These are phyloP conservation scores for Monascus purpureus DNA, from an alignment of 495 filamentous ascomycete genomes.

Conservation along the genomic window DNA sequence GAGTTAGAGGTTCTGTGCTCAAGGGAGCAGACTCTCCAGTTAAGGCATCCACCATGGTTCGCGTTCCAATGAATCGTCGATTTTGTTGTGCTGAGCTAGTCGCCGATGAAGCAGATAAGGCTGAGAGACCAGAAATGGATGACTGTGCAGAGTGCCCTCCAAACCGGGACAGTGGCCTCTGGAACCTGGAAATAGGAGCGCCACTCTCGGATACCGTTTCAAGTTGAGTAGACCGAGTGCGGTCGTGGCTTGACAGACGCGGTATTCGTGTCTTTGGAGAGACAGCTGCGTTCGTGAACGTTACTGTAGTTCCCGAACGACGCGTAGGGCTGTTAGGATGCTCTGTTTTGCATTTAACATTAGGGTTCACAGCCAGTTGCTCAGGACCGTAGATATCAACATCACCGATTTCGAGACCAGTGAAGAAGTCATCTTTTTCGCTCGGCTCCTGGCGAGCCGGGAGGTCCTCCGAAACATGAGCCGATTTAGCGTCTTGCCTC, in stretches of 20 bases:
- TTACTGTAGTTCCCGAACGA: conserved; percentile 65
- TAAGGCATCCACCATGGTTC: conserved; percentile 38
- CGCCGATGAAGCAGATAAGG: conserved; percentile 44
- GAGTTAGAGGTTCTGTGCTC: conserved; percentile 56
- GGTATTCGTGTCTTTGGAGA: conserved; percentile 44
- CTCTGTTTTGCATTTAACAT: conserved; percentile 69
- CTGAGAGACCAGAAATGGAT: conserved; percentile 49
- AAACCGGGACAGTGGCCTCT: conserved; percentile 50
- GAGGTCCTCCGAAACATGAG: conserved; percentile 16
- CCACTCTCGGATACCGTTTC: conserved; percentile 91
- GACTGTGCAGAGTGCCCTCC: conserved; percentile 50
- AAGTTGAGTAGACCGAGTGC: conserved; percentile 54
- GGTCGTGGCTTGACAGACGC: conserved; percentile 47
- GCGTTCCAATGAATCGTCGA: conserved; percentile 43
- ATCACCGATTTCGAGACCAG: conserved; percentile 75
- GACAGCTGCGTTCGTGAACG: conserved; percentile 60
- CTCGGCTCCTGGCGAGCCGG: conserved; percentile 12
- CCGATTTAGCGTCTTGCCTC: conserved; percentile 36
- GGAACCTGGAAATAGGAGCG: conserved; percentile 45
- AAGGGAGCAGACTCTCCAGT: conserved; percentile 51
- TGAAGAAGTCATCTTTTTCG: conserved; percentile 70
- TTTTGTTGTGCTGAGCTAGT: conserved; percentile 35
- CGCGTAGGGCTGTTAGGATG: conserved; percentile 56
- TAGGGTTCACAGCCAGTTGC: conserved; percentile 81
- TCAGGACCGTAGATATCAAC: conserved; percentile 65